Percentiles rank a stretch among this genome's conserved stretches.
phyloP scores from a whole-genome alignment of 495 filamentous ascomycete genomes.

The Peziza echinospora region DNA sequence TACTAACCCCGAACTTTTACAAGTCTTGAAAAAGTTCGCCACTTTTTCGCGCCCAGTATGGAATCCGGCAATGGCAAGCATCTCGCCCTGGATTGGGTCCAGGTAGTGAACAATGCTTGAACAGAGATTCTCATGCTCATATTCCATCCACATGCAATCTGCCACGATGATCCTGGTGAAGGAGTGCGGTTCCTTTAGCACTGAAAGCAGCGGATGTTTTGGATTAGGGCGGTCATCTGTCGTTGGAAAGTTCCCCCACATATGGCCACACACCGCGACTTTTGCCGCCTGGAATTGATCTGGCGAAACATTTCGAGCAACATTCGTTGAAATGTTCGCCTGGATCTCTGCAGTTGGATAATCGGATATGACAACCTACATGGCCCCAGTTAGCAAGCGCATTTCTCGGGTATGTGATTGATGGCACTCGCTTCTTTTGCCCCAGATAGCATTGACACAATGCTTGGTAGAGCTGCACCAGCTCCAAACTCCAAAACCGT shows the following conservation, averaged over 20 bases:
- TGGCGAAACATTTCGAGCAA: conserved; percentile 30
- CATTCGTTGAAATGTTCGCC: conserved; percentile 38
- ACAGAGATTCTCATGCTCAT: conserved; percentile 50
- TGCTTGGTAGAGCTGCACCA: conserved; percentile 53
- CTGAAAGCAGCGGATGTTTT: not conserved
- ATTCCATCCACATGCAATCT: conserved; percentile 73
- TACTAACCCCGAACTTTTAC: conserved; percentile 35
- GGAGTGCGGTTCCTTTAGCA: not conserved
- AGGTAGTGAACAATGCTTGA: conserved; percentile 55
- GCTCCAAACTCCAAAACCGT: conserved; percentile 32
- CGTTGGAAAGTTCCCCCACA: conserved; percentile 38
- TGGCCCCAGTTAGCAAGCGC: no score
- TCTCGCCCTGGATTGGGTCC: conserved; percentile 27
- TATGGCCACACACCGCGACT: conserved; percentile 38
- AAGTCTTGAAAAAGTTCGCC: conserved; percentile 47
- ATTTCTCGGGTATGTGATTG: no score
- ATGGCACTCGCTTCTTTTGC: conserved; percentile 33
- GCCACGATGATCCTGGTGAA: conserved; percentile 56
- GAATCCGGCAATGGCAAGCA: conserved; percentile 55
- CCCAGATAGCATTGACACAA: conserved; percentile 41
- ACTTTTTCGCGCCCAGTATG: conserved; percentile 64
- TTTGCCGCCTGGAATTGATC: conserved; percentile 2
- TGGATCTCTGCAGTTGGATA: conserved; percentile 49
- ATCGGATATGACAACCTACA: conserved; percentile 39
- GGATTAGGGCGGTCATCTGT: not conserved